These are phyloP conservation scores for Solanum medicagineum DNA, from an alignment of 257 asterid species.

Conservation along the genomic window DNA sequence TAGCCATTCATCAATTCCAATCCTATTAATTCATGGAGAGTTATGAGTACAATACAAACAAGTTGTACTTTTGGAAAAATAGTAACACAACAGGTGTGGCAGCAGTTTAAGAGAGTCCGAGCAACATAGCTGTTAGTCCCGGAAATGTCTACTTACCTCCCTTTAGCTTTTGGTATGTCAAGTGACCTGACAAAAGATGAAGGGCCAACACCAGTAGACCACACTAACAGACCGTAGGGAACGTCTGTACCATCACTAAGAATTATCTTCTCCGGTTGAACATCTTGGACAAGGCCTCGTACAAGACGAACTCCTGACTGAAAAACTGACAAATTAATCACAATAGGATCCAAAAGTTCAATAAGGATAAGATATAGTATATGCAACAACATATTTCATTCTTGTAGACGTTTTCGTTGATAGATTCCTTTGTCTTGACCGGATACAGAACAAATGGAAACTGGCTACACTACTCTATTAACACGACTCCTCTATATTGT, in stretches of 20 bases:
- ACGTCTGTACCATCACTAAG: slow-evolving; percentile 75
- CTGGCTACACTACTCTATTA: background rate
- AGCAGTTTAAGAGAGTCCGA: too few relatives aligned
- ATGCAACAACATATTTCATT: too few relatives aligned
- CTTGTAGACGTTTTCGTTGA: too few relatives aligned
- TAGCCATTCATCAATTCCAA: slow-evolving; percentile 94
- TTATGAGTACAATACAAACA: background rate
- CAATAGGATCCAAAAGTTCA: background rate
- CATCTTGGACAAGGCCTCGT: slow-evolving; percentile 83
- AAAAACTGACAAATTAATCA: slow-evolving; percentile 26
- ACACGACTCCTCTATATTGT: background rate
- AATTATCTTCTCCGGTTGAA: slow-evolving; percentile 57
- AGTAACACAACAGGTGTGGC: too few relatives aligned
- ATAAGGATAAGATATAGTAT: background rate
- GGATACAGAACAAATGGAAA: too few relatives aligned
- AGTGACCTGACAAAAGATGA: slow-evolving; percentile 61
- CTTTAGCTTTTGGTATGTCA: slow-evolving; percentile 85
- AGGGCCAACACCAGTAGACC: slow-evolving; percentile 99
- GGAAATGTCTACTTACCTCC: slow-evolving; percentile 34
- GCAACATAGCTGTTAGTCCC: too few relatives aligned
- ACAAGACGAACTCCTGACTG: slow-evolving; percentile 97
- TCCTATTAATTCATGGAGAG: slow-evolving; percentile 27
- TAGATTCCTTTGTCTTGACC: too few relatives aligned
- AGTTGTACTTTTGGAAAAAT: too few relatives aligned
- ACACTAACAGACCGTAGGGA: slow-evolving; percentile 91